phyloP scores from a whole-genome alignment of 2,329 filamentous ascomycete species.

The Tolypocladium nubicola region DNA sequence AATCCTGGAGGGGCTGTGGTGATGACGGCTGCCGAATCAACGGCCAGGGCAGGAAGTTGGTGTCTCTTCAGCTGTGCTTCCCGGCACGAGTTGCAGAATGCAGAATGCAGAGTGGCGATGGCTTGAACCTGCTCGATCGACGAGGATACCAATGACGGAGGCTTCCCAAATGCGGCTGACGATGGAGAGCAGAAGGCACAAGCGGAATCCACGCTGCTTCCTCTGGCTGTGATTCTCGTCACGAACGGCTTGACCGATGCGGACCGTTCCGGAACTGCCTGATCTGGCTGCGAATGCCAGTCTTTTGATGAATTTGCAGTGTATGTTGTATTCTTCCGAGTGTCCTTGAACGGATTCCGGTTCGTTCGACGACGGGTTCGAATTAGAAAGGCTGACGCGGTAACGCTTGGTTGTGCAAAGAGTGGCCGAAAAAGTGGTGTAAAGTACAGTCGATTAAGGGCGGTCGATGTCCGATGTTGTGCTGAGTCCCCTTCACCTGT shows the following conservation, averaged over 20 bases:
- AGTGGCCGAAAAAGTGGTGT: constrained; percentile 12
- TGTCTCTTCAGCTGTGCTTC: background rate
- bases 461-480: constrained; percentile 12
- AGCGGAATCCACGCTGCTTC: background rate
- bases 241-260: background rate
- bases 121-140: background rate
- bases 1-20: background rate
- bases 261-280: background rate
- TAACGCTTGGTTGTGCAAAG: constrained; percentile 7
- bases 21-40: background rate
- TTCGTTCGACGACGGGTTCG: constrained; percentile 1
- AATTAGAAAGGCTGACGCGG: constrained; percentile 10
- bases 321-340: background rate
- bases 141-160: background rate
- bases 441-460: constrained; percentile 22
- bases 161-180: background rate
- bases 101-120: background rate
- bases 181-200: background rate
- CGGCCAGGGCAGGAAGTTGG: background rate
- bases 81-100: background rate
- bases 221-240: background rate
- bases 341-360: background rate
- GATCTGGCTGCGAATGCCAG: background rate
- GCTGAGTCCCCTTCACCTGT: background rate
- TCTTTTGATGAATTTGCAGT: background rate